A percentile compares a stretch with the other conserved stretches of the same genome.
These are phyloP conservation scores for Diaporthe humulicola DNA, from an alignment of 2,329 filamentous ascomycete genomes.

Conservation along the genomic window DNA sequence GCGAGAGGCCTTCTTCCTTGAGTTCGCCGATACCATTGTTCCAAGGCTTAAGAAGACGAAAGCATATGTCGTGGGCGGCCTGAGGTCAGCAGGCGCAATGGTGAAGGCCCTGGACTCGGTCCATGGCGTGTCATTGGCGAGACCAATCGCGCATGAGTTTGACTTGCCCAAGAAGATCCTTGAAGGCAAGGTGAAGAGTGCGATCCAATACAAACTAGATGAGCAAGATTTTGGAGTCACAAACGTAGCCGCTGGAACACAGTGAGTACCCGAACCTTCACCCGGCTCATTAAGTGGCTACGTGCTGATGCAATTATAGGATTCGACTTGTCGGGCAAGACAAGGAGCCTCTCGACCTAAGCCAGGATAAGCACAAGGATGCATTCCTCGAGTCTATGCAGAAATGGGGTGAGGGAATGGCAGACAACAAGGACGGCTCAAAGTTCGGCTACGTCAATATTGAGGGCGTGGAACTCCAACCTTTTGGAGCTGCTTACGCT, in stretches of 20 bases:
- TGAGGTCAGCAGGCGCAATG: conserved; percentile 67
- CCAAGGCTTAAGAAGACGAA: conserved; percentile 62
- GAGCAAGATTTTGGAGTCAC: conserved; percentile 59
- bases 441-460: conserved; percentile 51
- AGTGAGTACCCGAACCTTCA: conserved; percentile 19
- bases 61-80: conserved; percentile 67
- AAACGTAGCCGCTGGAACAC: conserved; percentile 37
- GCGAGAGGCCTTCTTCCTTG: conserved; percentile 70
- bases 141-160: conserved; percentile 64
- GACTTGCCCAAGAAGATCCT: conserved; percentile 59
- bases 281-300: no score
- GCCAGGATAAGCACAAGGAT: conserved; percentile 48
- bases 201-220: conserved; percentile 60
- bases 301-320: conserved; percentile 1
- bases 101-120: conserved; percentile 64
- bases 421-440: conserved; percentile 47
- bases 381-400: conserved; percentile 48
- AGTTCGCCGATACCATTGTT: conserved; percentile 65
- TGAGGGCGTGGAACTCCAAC: conserved; percentile 48
- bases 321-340: conserved; percentile 38
- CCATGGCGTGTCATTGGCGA: conserved; percentile 68
- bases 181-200: conserved; percentile 59
- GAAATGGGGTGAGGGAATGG: conserved; percentile 49
- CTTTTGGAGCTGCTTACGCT: conserved; percentile 49
- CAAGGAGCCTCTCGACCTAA: conserved; percentile 49